Conservation (phyloP, 2,329 filamentous ascomycete species). For the Fusarium udum region DNA sequence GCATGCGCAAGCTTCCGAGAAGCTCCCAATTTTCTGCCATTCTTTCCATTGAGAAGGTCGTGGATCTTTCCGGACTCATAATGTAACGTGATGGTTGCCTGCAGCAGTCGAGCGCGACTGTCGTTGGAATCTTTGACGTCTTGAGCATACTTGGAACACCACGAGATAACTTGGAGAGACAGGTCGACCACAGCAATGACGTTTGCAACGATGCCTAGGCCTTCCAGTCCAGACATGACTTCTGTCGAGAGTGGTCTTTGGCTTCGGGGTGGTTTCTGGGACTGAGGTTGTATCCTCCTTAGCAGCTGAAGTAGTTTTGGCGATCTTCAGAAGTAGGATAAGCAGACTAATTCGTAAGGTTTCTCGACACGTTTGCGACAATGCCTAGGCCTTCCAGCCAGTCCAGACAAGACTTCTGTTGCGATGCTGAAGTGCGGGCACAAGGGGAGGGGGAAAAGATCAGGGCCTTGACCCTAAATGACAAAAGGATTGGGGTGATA, state of each 20-base stretch:
- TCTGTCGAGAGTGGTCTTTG: no score
- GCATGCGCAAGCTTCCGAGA: neutral
- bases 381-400: neutral
- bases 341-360: no score
- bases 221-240: slow-evolving; percentile 3
- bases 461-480: no score
- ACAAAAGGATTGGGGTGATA: no score
- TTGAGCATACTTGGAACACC: slow-evolving; percentile 49
- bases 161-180: neutral
- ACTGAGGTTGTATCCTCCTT: no score
- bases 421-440: neutral
- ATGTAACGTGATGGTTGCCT: slow-evolving; percentile 16
- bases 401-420: neutral
- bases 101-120: slow-evolving; percentile 47
- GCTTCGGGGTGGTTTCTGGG: no score
- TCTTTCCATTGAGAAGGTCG: fast-evolving
- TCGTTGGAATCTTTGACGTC: slow-evolving; percentile 45
- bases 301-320: no score
- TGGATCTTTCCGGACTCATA: neutral
- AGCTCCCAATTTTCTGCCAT: neutral
- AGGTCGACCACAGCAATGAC: neutral
- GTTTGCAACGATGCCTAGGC: neutral
- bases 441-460: no score
- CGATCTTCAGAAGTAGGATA: no score
- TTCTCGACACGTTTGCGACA: neutral